Conservation (phyloP, 352 stramenopile genomes). For the Phytopythium ostracodes region DNA sequence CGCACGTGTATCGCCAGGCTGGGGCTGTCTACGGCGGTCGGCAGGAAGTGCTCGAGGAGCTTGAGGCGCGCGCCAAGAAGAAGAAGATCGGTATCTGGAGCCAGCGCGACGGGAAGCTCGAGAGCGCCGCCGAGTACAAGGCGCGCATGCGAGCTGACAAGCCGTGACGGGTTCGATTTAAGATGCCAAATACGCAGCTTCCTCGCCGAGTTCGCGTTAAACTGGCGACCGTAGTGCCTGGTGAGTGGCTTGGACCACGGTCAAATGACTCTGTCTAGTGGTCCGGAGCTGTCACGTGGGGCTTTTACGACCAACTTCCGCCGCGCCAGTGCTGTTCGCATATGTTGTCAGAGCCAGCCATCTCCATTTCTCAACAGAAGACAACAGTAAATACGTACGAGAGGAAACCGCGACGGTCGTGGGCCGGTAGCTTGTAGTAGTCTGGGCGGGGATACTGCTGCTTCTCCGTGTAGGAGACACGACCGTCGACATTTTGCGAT, state of each 20-base stretch:
- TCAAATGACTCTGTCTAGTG: not conserved
- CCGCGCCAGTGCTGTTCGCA: not conserved
- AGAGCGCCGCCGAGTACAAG: slow-evolving; percentile 77
- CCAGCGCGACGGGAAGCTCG: slow-evolving; percentile 55
- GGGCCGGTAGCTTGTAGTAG: not conserved
- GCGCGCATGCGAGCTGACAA: slow-evolving; percentile 50
- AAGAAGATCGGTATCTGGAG: slow-evolving; percentile 75
- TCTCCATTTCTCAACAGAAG: not conserved
- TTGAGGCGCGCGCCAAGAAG: slow-evolving; percentile 61
- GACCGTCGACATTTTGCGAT: slow-evolving; percentile 37
- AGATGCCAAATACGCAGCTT: not conserved
- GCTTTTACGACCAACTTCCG: not conserved
- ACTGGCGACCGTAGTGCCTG: not conserved
- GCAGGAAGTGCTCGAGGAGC: slow-evolving; percentile 55
- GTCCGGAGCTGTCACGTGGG: not conserved
- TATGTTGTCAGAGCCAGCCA: too few relatives aligned
- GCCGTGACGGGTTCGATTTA: not conserved
- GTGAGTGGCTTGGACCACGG: not conserved
- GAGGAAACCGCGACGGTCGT: slow-evolving; percentile 14
- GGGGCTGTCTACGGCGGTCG: slow-evolving; percentile 80
- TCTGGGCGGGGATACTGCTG: not conserved
- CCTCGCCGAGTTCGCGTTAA: not conserved
- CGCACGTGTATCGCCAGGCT: slow-evolving; percentile 68
- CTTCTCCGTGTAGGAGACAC: slow-evolving; percentile 19
- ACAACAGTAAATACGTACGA: slow-evolving; percentile 12